phyloP scores from a whole-genome alignment of 208 protist genomes.

The Leishmania tropica region DNA sequence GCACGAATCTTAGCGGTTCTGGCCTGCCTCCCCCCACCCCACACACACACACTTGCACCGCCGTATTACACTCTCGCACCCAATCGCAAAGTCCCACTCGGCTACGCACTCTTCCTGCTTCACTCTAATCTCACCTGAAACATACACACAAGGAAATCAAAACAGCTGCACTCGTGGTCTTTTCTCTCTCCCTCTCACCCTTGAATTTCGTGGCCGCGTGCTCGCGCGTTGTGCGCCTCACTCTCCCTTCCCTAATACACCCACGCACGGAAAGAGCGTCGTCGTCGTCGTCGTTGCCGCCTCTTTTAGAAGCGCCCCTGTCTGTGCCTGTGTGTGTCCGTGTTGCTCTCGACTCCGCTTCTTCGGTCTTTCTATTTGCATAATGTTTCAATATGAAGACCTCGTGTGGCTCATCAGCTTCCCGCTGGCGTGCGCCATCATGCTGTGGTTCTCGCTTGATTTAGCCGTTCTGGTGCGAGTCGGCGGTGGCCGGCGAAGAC shows the following conservation, averaged over 20 bases:
- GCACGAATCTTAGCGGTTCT: neutral
- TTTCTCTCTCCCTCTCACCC: neutral
- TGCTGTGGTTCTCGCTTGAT: slow-evolving; percentile 62
- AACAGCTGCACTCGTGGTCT: no score
- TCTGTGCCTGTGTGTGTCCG: neutral
- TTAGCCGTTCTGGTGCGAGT: slow-evolving; percentile 69
- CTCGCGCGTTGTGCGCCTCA: no score
- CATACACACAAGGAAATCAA: neutral
- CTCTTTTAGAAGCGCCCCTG: neutral
- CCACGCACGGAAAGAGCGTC: no score
- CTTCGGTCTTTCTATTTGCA: neutral
- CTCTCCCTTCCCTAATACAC: neutral
- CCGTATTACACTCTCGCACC: neutral
- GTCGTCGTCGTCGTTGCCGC: no score
- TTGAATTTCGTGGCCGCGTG: neutral
- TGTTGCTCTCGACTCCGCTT: neutral
- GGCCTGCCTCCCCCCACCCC: neutral
- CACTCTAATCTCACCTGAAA: neutral
- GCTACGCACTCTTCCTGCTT: neutral
- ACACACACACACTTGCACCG: neutral
- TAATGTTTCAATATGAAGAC: slow-evolving; percentile 61
- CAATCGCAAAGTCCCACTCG: neutral
- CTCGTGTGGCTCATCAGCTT: slow-evolving; percentile 64
- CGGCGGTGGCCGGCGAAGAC: slow-evolving; percentile 48
- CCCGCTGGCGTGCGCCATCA: slow-evolving; percentile 52